These are phyloP conservation scores for Aspergillus carbonarius DNA, from an alignment of 2,329 filamentous ascomycete species.

Conservation along the genomic window DNA sequence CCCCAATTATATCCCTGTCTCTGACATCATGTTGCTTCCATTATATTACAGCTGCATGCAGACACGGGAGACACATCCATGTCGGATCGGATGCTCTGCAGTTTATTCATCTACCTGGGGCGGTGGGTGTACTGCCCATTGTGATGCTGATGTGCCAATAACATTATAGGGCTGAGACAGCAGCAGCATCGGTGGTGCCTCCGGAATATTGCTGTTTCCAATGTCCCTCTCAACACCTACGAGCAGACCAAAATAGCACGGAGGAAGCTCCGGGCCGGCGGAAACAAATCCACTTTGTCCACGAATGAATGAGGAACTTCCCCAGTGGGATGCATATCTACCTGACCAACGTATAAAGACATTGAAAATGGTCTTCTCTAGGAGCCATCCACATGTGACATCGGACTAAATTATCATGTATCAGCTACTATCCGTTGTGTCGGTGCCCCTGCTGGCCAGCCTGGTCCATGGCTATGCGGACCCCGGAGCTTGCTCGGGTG, in stretches of 20 bases:
- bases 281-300: not conserved
- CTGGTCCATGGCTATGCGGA: constrained; percentile 29
- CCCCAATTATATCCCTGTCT: not conserved
- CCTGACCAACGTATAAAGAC: not conserved
- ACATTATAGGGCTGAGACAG: not conserved
- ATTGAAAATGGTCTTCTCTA: not conserved
- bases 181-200: not conserved
- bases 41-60: not conserved
- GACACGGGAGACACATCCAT: no score
- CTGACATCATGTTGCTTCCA: not conserved
- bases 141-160: not conserved
- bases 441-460: constrained; percentile 11
- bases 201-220: constrained; percentile 7
- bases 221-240: not conserved
- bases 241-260: constrained; percentile 3
- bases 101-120: not conserved
- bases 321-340: not conserved
- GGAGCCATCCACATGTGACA: not conserved
- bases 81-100: not conserved
- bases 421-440: constrained; percentile 4
- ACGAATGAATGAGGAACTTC: not conserved
- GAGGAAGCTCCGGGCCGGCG: not conserved
- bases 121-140: not conserved
- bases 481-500: constrained; percentile 32
- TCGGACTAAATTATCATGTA: constrained; percentile 7